Evolutionary conservation across 371 early-diverging fungal species (phyloP), one percentile per base, ranked within the genome.

Genomic region (Apophysomyces variabilis): DNA sequence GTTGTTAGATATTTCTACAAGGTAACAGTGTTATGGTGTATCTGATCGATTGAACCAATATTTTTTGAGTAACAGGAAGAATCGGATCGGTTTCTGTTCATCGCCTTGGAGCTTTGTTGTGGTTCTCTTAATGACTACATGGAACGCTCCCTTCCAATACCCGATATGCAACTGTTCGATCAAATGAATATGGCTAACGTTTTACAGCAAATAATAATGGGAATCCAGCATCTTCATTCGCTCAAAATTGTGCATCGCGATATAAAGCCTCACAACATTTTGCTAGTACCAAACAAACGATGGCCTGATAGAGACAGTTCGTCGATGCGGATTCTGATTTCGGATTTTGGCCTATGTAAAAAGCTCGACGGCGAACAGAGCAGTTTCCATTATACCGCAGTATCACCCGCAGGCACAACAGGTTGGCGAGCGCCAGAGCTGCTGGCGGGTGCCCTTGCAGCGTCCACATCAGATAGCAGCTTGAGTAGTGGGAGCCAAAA

Each of bases 351-450:
- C 16, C 87, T 99, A 45, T 96, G 96, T 64, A 96, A 98, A 70
- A 92, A 94, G 59, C 83, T 99, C 16, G 95, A 93, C 60, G 94
- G 92, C 39, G 96, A 95, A 61, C 96, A 97, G 67, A 94, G 93
- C 58, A 93, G 94, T 43, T 98, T 99, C 75, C 91, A 95, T 73
- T 92, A 95, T 75, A 96, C 99, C 0, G 86, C 88, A 7, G 87
- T 85, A 45, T 87, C 84, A 32, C 89, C 89, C 18, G 92, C 87
- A 37, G 95, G 95, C 32, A 99, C 98, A 3, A 83, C 93, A 59
- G 99, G 99, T 1, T 99, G 99, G 99, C 84, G 99, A n/a, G 98
- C 98, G 3, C 97, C 98, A 3, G 99, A 99, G 75, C 86, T 87
- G 32, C 67, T 90, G 38, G 78, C 82, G n/a, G 75, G 77, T 13